Evolutionary conservation across 257 asterid genomes (phyloP), one percentile per base, ranked within the genome.

Genomic region (Solanum pennellii): DNA sequence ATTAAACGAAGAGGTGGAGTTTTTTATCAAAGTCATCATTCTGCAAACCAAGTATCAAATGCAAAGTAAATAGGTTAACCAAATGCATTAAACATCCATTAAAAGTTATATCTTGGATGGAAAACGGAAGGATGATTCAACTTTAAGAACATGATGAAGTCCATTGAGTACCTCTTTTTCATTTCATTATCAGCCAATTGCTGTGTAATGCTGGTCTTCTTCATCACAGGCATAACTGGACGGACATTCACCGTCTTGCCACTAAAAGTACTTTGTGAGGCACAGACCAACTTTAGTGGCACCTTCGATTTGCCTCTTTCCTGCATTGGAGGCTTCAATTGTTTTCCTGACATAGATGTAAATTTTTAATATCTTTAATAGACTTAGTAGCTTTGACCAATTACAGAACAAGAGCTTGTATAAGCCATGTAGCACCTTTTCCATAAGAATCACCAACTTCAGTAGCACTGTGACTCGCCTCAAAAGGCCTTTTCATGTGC

Each of bases 131-230:
- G 86, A 52, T 60, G 82, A 68, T 87, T 74, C 84, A 82, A 35
- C 49, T 68, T 83, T 52, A 83, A 25, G 37, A 88, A 87, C 82
- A 69, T 74, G 82, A 74, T 86, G 69, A 88, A 88, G 87, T 39
- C 45, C 76, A 91, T 88, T 87, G 80, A 85, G 89, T 84, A 94
- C 98, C 93, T 89, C 52, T 86, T 88, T 87, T 90, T 82, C 88
- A 90, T 88, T 89, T 92, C 93, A 88, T 89, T 89, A 83, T 73
- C 62, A 87, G 52, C 79, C 44, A 86, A 85, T 86, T 89, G 60
- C 82, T 83, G 75, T 80, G 87, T 59, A 86, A 77, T 59, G 73
- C 66, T 27, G 74, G 79, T 86, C 79, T 82, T 73, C 49, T 44
- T 59, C 77, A 47, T 44, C 83, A 86, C 66, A 39, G 87, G 89